These are phyloP conservation scores for Tylopilus balloui DNA, from an alignment of 768 basidiomycete genomes.

Conservation along the genomic window DNA sequence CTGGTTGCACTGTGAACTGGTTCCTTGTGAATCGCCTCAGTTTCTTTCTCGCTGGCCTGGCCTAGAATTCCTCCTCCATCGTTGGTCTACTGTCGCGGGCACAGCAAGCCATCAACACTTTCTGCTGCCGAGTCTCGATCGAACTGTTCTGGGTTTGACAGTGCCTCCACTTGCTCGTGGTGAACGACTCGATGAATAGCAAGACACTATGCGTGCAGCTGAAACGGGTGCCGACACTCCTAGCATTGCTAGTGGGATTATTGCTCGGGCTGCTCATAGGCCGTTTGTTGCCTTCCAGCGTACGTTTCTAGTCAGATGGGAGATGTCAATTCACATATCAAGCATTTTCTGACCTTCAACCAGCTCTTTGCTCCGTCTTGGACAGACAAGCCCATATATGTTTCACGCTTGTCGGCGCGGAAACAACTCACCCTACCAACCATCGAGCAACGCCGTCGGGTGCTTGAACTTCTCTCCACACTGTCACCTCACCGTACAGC, in stretches of 20 bases:
- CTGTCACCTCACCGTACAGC: constrained; percentile 90
- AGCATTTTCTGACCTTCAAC: neutral
- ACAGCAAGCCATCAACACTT: neutral
- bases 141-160: neutral
- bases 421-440: constrained; percentile 74
- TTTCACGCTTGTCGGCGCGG: constrained; percentile 48
- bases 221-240: constrained; percentile 47
- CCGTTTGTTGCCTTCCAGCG: constrained; percentile 38
- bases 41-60: neutral
- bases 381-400: constrained; percentile 49
- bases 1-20: neutral
- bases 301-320: constrained; percentile 15
- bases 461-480: constrained; percentile 81
- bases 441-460: constrained; percentile 75
- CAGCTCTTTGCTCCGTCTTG: constrained; percentile 40
- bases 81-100: neutral
- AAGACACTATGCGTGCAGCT: constrained; percentile 30
- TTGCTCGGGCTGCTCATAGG: constrained; percentile 58
- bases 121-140: neutral
- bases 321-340: neutral
- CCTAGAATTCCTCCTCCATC: neutral
- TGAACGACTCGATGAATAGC: constrained; percentile 24
- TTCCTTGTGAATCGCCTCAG: neutral
- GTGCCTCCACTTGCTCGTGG: neutral
- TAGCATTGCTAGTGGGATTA: constrained; percentile 58